Conservation (phyloP, 805 yeast species). For the Sugiyamaella lignohabitans region DNA sequence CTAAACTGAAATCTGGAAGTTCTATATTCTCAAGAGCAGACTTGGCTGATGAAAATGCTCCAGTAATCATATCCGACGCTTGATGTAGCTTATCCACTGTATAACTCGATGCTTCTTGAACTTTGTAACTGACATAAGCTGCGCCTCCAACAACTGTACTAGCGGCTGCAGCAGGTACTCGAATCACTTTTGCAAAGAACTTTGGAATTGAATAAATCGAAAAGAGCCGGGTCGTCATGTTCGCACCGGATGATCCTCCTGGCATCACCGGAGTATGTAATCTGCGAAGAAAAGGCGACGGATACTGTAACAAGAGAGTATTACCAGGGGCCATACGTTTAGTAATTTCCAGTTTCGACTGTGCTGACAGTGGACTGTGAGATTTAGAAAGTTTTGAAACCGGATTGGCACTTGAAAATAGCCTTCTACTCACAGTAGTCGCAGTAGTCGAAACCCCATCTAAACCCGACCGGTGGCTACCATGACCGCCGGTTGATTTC, state of each 20-base stretch:
- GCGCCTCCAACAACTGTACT: conserved; percentile 94
- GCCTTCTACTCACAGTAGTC: too few species aligned
- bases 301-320: background rate
- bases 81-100: conserved; percentile 60
- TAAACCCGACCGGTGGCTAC: too few species aligned
- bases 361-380: background rate
- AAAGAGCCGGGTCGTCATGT: conserved; percentile 9
- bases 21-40: conserved; percentile 39
- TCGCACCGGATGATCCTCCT: background rate
- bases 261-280: background rate
- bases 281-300: background rate
- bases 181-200: conserved; percentile 18
- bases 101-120: conserved; percentile 73
- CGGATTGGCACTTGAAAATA: too few species aligned
- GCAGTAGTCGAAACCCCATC: too few species aligned
- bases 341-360: background rate
- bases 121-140: conserved; percentile 84
- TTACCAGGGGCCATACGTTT: background rate
- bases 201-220: conserved; percentile 19
- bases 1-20: conserved; percentile 20
- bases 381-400: too few species aligned
- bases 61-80: conserved; percentile 44
- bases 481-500: too few species aligned
- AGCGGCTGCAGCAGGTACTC: conserved; percentile 74
- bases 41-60: conserved; percentile 42